Conservation (phyloP, 2,329 filamentous ascomycete species). For the Diatrype stigma region DNA sequence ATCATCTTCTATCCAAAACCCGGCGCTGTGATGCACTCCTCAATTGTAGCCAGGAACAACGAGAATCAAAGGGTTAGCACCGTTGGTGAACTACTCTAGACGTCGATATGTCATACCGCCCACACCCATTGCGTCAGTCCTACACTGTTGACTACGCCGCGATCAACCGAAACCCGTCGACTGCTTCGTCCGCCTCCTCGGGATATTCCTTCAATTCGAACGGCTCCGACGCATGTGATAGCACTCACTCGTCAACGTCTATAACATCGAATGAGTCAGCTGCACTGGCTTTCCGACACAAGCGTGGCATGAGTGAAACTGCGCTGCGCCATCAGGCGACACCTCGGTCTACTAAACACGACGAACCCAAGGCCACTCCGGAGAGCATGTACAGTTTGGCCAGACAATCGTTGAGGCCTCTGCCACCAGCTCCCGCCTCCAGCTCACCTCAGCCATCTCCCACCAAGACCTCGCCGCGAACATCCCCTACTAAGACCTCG, state of each 20-base stretch:
- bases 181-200: slow-evolving; percentile 66
- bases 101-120: slow-evolving; percentile 52
- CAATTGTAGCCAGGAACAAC: slow-evolving; percentile 17
- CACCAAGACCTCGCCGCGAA: slow-evolving; percentile 20
- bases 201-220: slow-evolving; percentile 52
- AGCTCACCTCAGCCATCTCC: slow-evolving; percentile 28
- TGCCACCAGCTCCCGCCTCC: slow-evolving; percentile 60
- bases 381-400: slow-evolving; percentile 66
- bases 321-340: slow-evolving; percentile 44
- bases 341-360: slow-evolving; percentile 41
- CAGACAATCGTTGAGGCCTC: slow-evolving; percentile 72
- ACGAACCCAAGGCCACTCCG: slow-evolving; percentile 42
- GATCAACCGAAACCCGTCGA: slow-evolving; percentile 62
- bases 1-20: slow-evolving; percentile 25
- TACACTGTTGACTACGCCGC: slow-evolving; percentile 38
- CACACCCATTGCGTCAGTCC: slow-evolving; percentile 53
- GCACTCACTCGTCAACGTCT: slow-evolving; percentile 71
- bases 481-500: slow-evolving; percentile 25
- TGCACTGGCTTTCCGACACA: slow-evolving; percentile 49
- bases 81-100: slow-evolving; percentile 14
- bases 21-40: slow-evolving; percentile 27
- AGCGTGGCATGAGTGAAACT: slow-evolving; percentile 72
- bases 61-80: slow-evolving; percentile 21
- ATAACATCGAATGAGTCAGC: slow-evolving; percentile 60
- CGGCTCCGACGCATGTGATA: slow-evolving; percentile 51